Evolutionary conservation across 768 basidiomycete species (phyloP).

Genomic region (Russula griseocarnosa): DNA sequence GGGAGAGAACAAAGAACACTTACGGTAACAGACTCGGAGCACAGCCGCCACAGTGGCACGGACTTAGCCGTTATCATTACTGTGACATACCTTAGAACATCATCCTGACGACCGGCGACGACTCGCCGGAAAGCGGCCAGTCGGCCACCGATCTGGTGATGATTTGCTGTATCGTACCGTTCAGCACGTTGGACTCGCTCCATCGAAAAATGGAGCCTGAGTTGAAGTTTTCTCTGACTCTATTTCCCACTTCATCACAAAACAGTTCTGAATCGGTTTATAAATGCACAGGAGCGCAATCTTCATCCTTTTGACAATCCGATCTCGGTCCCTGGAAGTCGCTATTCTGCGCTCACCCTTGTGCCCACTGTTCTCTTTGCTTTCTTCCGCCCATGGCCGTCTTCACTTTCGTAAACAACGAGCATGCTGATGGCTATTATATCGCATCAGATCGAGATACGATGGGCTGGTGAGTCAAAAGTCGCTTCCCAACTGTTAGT

Average conservation of each 20-base stretch:
- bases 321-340: not conserved
- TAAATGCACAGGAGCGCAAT: not conserved
- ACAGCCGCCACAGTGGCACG: too few relatives aligned
- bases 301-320: not conserved
- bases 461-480: constrained; percentile 17
- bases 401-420: constrained; percentile 4
- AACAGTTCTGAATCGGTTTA: not conserved
- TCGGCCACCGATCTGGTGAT: too few relatives aligned
- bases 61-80: too few relatives aligned
- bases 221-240: not conserved
- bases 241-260: not conserved
- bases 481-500: not conserved
- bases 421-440: constrained; percentile 2
- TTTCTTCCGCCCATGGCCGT: not conserved
- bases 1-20: too few relatives aligned
- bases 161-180: too few relatives aligned
- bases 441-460: not conserved
- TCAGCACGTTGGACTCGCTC: not conserved
- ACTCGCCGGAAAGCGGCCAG: too few relatives aligned
- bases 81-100: too few relatives aligned
- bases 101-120: too few relatives aligned
- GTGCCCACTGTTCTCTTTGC: not conserved
- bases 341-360: not conserved
- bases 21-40: too few relatives aligned
- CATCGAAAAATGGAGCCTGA: not conserved